Evolutionary conservation across 78 protist species (phyloP), one percentile per base, ranked within the genome.

Genomic region (Dictyostelium discoideum): DNA sequence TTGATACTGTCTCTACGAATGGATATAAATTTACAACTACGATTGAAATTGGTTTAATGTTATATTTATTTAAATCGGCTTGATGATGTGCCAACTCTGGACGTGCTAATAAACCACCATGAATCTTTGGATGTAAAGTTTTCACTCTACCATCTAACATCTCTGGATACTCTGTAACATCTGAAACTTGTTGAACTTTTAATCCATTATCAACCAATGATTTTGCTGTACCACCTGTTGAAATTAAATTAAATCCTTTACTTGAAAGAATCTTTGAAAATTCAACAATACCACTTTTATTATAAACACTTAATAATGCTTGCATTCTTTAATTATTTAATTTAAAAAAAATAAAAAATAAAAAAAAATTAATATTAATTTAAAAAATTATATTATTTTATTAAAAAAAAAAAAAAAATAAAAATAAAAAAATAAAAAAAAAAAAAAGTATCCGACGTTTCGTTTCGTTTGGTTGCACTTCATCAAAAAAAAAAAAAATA

Each of bases 101-200:
- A 44, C 93, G 50, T n/a, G 93, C 93, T 29, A 96, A 76, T 44
- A 96, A 44, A 6, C 96, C 98, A 54, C 98, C 98, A 77, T 97
- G 98, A 18, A 97, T 92, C 14, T 85, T 90, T 50, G 98, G 98
- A 97, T 98, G 98, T 73, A 98, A 87, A 0, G 98, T 97, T 95
- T 98, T 98, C 26, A 98, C 98, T 29, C 98, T 96, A 54, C 98
- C 98, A 48, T 87, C 98, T 10, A 97, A 81, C 92, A 97, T 94
- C 87, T 97, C 98, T 65, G 98, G 98, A 39, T 39, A 79, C 78
- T 87, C 83, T 24, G 98, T 97, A 39, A 92, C 39, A 83, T 97
- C 98, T 11, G 57, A 18, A 29, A 97, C 98, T 37, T 85, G 86
- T 26, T n/a, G 44, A 18, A 96, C 96, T 5, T 87, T 42, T 11